A percentile compares a stretch with the other conserved stretches of the same genome.
Conservation (phyloP, 352 stramenopile genomes). For the Pythium sukuiense region DNA sequence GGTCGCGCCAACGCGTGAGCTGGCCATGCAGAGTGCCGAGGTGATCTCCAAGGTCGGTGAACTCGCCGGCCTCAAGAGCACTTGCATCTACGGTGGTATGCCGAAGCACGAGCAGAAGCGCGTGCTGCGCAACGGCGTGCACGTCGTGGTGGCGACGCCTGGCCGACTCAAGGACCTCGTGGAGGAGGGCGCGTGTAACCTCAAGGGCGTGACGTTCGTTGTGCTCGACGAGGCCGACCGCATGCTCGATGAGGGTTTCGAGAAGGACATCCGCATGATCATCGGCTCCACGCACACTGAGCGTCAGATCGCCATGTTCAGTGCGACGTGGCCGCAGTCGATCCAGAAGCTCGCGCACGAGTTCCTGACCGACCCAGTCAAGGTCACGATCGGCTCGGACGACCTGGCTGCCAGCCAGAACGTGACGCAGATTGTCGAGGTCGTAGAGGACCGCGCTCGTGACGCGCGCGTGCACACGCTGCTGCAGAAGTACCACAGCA, state of each 20-base stretch:
- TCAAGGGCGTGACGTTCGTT: conserved; percentile 90
- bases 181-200: conserved; percentile 81
- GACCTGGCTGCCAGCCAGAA: conserved; percentile 95
- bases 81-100: conserved; percentile 96
- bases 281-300: conserved; percentile 77
- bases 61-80: conserved; percentile 78
- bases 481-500: conserved; percentile 92
- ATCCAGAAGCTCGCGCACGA: conserved; percentile 96
- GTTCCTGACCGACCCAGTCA: conserved; percentile 93
- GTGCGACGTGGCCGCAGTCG: conserved; percentile 95
- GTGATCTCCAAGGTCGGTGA: conserved; percentile 93
- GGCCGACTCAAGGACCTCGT: conserved; percentile 93
- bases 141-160: conserved; percentile 96
- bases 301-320: conserved; percentile 98
- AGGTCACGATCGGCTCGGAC: conserved; percentile 93
- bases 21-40: conserved; percentile 93
- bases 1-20: conserved; percentile 92
- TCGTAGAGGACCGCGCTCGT: conserved; percentile 91
- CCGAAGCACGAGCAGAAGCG: conserved; percentile 93
- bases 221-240: conserved; percentile 97
- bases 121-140: conserved; percentile 83
- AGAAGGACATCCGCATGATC: conserved; percentile 92
- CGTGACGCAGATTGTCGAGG: conserved; percentile 94
- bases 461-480: conserved; percentile 88
- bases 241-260: conserved; percentile 94